Conservation (phyloP, 2,329 filamentous ascomycete genomes). For the Aspergillus novofumigatus region DNA sequence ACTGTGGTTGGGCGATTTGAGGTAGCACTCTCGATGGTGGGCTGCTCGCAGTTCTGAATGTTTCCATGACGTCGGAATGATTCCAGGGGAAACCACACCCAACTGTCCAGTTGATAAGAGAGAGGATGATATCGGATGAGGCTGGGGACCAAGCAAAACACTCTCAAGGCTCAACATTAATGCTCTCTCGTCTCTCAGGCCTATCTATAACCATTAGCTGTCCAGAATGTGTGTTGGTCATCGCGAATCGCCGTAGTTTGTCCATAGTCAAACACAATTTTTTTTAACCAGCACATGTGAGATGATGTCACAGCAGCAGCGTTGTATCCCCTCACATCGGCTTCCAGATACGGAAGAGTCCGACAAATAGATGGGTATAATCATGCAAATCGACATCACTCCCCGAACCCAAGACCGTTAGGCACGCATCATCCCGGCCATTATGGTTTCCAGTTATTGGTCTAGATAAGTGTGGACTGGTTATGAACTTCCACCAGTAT, state of each 20-base stretch:
- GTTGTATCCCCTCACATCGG: neutral
- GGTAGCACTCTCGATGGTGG: neutral
- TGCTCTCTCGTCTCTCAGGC: neutral
- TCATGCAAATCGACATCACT: neutral
- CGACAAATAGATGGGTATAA: neutral
- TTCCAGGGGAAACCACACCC: neutral
- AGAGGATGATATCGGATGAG: neutral
- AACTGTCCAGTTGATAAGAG: neutral
- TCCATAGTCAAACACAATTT: neutral
- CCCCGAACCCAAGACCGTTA: too few species aligned
- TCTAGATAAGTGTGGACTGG: neutral
- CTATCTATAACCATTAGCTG: neutral
- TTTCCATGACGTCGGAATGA: neutral
- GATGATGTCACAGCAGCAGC: constrained; percentile 17
- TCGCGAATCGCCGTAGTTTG: neutral
- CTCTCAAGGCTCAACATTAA: neutral
- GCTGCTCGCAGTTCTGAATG: neutral
- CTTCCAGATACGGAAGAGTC: neutral
- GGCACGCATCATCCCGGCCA: too few species aligned
- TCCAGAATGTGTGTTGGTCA: neutral
- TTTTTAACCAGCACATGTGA: constrained; percentile 3
- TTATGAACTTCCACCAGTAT: neutral
- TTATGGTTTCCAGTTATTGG: neutral
- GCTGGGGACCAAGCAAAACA: neutral
- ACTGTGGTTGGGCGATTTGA: neutral